Evolutionary conservation across 192 early-diverging fungal species (phyloP).

Genomic region (Entophlyctis luteolus): DNA sequence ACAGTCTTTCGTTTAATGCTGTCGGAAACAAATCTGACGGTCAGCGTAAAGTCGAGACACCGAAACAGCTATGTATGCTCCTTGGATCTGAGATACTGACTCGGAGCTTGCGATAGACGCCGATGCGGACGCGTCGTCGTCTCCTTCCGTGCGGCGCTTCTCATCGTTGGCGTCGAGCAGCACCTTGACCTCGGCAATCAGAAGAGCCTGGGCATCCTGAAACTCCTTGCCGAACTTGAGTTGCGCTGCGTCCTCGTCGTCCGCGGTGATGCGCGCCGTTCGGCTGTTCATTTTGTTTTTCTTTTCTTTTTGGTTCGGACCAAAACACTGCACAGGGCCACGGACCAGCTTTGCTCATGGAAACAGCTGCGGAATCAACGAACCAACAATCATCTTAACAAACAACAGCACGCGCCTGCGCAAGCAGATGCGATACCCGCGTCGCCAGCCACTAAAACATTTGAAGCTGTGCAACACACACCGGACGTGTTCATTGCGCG

Average conservation of each 20-base stretch:
- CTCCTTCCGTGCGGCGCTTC: slow-evolving; percentile 12
- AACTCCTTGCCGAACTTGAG: slow-evolving; percentile 59
- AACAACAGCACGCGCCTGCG: too few species aligned
- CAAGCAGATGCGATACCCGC: too few species aligned
- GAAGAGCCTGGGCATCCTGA: slow-evolving; percentile 40
- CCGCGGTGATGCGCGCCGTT: slow-evolving; percentile 16
- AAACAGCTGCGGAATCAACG: too few species aligned
- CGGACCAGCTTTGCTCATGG: too few species aligned
- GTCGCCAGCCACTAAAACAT: too few species aligned
- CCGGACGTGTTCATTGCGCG: too few species aligned
- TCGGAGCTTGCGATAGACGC: background rate
- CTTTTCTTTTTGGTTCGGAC: background rate
- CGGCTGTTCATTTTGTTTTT: background rate
- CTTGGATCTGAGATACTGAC: background rate
- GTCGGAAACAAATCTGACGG: background rate
- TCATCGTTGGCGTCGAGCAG: slow-evolving; percentile 37
- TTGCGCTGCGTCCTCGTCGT: slow-evolving; percentile 62
- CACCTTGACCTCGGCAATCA: slow-evolving; percentile 49
- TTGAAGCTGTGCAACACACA: too few species aligned
- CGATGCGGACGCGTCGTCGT: slow-evolving; percentile 14
- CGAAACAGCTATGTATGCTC: background rate
- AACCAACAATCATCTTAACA: too few species aligned
- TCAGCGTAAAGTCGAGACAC: too few species aligned
- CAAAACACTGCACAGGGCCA: too few species aligned
- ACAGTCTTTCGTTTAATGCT: slow-evolving; percentile 79